Evolutionary conservation across 2,329 filamentous ascomycete species (phyloP).

Genomic region (Pseudogymnoascus destructans): DNA sequence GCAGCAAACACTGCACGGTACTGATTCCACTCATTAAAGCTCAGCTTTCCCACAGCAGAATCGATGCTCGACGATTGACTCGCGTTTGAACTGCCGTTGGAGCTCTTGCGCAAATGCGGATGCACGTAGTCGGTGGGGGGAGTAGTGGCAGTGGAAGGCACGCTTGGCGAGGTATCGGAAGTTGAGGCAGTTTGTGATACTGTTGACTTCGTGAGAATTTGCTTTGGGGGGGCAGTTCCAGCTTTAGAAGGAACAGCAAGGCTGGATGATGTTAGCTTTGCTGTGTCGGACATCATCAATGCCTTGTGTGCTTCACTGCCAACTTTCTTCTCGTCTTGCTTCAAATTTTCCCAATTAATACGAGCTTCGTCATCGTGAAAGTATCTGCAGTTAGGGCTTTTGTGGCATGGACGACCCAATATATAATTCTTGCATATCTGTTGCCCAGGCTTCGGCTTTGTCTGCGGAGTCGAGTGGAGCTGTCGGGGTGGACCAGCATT

Average conservation of each 20-base stretch:
- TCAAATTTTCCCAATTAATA: neutral
- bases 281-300: neutral
- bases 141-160: neutral
- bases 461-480: neutral
- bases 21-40: neutral
- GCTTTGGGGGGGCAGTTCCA: neutral
- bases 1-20: neutral
- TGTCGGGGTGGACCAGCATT: neutral
- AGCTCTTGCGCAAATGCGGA: neutral
- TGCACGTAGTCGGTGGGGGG: neutral
- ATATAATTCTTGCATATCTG: neutral
- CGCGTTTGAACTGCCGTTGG: neutral
- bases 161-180: neutral
- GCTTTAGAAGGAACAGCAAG: neutral
- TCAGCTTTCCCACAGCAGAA: neutral
- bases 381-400: neutral
- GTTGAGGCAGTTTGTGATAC: neutral
- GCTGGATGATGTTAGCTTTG: neutral
- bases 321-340: neutral
- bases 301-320: neutral
- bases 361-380: neutral
- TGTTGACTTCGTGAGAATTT: neutral
- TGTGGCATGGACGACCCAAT: neutral
- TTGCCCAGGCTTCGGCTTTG: neutral
- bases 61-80: neutral